Base-by-base conservation (phyloP, 2,329 filamentous ascomycete species). In the Alternaria brassicicola region DNA sequence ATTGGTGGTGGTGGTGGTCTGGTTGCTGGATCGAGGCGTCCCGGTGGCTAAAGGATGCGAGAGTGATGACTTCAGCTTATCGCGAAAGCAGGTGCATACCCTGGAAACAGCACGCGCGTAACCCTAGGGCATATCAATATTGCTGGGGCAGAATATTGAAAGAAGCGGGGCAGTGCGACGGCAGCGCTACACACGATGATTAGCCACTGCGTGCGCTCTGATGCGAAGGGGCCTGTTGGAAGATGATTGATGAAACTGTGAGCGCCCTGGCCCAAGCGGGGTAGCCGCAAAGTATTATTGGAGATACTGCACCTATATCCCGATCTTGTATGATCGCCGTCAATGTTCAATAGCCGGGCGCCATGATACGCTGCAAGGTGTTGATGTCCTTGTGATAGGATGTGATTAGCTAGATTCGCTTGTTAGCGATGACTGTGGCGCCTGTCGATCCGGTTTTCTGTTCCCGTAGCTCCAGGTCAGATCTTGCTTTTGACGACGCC, bases 291-390 rank as follows among this genome's bases (percentile, higher is more conserved):
- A 41, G n/a, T n/a, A n/a, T n/a, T 55, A 56, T 60, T 60, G 54
- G 46, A 52, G 63, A 62, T 62, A 33, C 61, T 55, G 61, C 61
- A 62, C 23, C 52, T 49, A 59, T 61, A 57, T 47, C 55, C 56
- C 51, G 57, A 58, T 64, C 57, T 33, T 56, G 50, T 60, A 56
- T 57, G 64, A 64, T 66, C 62, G 62, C 48, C 62, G 57, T 57
- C 60, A 50, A 52, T 31, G 28, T 59, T 46, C 57, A 52, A 55
- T 47, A 30, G 48, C 51, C 56, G 56, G 39, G 54, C 45, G 45
- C 57, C 46, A 55, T 42, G 61, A 59, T 54, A 46, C 50, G 51
- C 57, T 59, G 60, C 62, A 59, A 51, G 42, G 62, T 42, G 43
- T 47, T 45, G 28, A 45, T 43, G 30, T 55, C 35, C 38, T 35